Evolutionary conservation across 768 basidiomycete genomes (phyloP), one percentile per base, ranked within the genome.

Genomic region (Suillus occidentalis): DNA sequence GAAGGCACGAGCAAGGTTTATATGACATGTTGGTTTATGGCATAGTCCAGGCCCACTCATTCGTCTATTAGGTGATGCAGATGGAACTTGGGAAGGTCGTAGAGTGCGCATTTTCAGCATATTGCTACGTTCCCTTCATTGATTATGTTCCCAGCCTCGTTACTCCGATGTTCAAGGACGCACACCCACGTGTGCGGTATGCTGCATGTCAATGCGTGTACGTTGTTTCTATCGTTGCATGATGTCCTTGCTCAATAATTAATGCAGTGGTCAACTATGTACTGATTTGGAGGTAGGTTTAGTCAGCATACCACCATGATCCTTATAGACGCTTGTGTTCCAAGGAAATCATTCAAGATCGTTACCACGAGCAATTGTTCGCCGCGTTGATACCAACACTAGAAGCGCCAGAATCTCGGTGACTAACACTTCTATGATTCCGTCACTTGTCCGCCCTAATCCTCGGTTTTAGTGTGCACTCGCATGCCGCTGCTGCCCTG

Each of bases 141-240:
- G 28, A 57, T 43, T 58, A 55, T 49, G 34, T 5, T 22, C 58
- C 10, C 63, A 92, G 92, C 40, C 81, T 94, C 16, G 90, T 94
- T 16, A 83, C 84, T 0, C 92, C 91, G 0, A 87, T 90, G 83
- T 93, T 94, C 72, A 79, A 80, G 36, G 94, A 97, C 73, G 73
- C 86, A 0, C 89, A 95, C 78, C 93, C 94, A 4, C 81, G 87
- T 8, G 88, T 89, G 14, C 82, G 86, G 37, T 86, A 82, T 67
- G 93, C 92, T 2, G 92, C 94, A 52, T 92, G 92, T 77, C 94
- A 95, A 78, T 94, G 92, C 81, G 84, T 75, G 91, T 94, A 69
- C 70, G 90, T 66, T 77, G 36, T 18, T 31, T 14, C 31, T 61
- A 63, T 28, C n/a, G 8, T 62, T 64, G 42, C 25, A 7, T 45